phyloP scores from a whole-genome alignment of 805 yeast genomes.

The Ogataea nonfermentans region DNA sequence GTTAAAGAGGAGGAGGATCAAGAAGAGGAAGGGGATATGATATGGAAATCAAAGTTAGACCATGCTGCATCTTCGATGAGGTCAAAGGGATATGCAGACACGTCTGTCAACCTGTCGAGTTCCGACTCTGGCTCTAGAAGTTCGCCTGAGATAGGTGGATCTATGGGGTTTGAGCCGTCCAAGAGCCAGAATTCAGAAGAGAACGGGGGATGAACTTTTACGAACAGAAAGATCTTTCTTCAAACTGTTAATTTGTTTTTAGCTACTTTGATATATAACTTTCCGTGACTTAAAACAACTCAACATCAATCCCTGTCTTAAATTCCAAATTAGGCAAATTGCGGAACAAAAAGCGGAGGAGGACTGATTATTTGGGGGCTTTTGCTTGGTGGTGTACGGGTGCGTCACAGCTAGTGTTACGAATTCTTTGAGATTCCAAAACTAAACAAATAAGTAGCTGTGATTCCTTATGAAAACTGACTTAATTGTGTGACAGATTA shows the following conservation, averaged over 20 bases:
- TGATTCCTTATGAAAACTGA: constrained; percentile 10
- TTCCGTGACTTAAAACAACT: background rate
- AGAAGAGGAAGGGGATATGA: constrained; percentile 1
- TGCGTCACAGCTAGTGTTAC: constrained; percentile 2
- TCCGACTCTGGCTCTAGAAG: constrained; percentile 17
- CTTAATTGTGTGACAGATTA: constrained; percentile 6
- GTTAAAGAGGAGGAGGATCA: constrained; percentile 31
- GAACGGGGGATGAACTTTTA: constrained; percentile 9
- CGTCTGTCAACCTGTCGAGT: constrained; percentile 4
- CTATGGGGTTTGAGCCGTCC: constrained; percentile 7
- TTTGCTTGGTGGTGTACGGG: constrained; percentile 5
- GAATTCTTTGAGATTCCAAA: constrained; percentile 9
- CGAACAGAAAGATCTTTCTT: background rate
- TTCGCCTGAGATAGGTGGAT: constrained; percentile 10
- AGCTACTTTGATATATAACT: background rate
- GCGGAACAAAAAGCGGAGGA: constrained; percentile 2
- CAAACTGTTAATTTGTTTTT: constrained; percentile 4
- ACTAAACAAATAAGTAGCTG: constrained; percentile 5
- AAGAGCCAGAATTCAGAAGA: constrained; percentile 16
- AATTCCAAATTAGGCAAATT: constrained; percentile 7
- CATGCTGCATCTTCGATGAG: constrained; percentile 5
- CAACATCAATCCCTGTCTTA: no score
- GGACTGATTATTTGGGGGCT: background rate
- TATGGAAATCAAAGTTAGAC: constrained; percentile 8
- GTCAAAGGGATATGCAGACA: constrained; percentile 6